These are phyloP conservation scores for Goffeauzyma gilvescens DNA, from an alignment of 768 basidiomycete species.

Conservation along the genomic window DNA sequence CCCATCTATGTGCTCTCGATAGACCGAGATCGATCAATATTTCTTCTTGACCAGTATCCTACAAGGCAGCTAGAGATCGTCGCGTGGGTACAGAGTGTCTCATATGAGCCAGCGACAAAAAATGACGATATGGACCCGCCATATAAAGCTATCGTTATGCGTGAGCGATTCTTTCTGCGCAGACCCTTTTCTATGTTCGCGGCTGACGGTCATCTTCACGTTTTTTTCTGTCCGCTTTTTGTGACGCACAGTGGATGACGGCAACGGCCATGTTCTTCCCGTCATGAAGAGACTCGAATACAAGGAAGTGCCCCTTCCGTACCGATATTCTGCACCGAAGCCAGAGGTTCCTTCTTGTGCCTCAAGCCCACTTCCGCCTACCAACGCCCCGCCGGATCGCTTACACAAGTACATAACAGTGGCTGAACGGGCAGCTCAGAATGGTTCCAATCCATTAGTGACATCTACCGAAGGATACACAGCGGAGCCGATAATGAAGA, in stretches of 20 bases:
- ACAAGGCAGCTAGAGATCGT: constrained; percentile 2
- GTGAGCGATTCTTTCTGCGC: constrained; percentile 1
- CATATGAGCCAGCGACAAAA: background rate
- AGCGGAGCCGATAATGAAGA: background rate
- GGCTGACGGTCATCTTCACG: background rate
- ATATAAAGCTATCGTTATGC: no score
- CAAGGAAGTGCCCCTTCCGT: background rate
- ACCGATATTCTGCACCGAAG: no score
- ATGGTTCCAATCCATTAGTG: no score
- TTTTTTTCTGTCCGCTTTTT: background rate
- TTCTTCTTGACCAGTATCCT: constrained; percentile 6
- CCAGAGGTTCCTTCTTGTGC: no score
- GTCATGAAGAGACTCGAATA: background rate
- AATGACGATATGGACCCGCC: no score
- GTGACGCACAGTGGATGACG: constrained; percentile 1
- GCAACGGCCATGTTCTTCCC: constrained; percentile 2
- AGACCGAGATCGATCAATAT: constrained; percentile 3
- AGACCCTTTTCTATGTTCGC: background rate
- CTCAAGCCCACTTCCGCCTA: no score
- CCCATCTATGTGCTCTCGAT: background rate
- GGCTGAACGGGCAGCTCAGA: no score
- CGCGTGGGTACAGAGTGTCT: constrained; percentile 3
- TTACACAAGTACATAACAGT: background rate
- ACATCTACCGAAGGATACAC: background rate
- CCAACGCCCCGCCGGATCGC: background rate